Base-by-base conservation (phyloP, 2,329 filamentous ascomycete species). In the Westerdykella ornata region DNA sequence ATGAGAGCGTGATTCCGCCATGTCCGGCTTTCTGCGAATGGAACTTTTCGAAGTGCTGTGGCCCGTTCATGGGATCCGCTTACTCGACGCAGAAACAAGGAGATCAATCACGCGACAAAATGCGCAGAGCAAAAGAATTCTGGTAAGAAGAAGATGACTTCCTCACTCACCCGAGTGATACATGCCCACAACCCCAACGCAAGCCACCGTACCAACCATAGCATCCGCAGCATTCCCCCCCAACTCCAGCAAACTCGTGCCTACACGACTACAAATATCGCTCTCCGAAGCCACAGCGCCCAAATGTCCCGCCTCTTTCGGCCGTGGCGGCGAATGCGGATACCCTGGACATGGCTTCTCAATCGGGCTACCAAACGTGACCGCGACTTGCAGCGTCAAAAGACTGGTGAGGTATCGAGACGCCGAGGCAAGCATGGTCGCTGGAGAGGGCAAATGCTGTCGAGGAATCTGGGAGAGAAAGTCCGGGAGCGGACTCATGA, bases 171-270 rank as follows among this genome's bases (percentile, higher is more conserved):
- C 63, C 37, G 61, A 63, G 41, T 68, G 65, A 46, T 72, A 72
- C 69, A 73, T 73, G 42, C 69, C 70, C 26, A 73, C 59, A 0
- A 72, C 69, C 1, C 72, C 72, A 5, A 73, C 63, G 44, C 72
- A 74, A 32, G 71, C 61, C 4, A 67, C 62, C 2, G 71, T 72
- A 4, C 68, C 71, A 6, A 73, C 69, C 54, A 72, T 53, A 4
- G 68, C 68, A 60, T 75, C 72, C 6, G 71, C 72, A 14, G 72
- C 72, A 63, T 70, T 74, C 8, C 71, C 85, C 14, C 71, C 71
- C 30, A 56, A 38, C 42, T 69, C 65, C 31, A 74, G 51, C n/a
- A 72, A 44, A 13, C 69, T 62, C n/a, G 59, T 68, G 12, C 72
- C 72, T 35, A 75, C 69, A n/a, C 63, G 53, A 46, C 63, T 69